Evolutionary conservation across 2,329 filamentous ascomycete species (phyloP), one percentile per base, ranked within the genome.

Genomic region (Zarea fungicola): DNA sequence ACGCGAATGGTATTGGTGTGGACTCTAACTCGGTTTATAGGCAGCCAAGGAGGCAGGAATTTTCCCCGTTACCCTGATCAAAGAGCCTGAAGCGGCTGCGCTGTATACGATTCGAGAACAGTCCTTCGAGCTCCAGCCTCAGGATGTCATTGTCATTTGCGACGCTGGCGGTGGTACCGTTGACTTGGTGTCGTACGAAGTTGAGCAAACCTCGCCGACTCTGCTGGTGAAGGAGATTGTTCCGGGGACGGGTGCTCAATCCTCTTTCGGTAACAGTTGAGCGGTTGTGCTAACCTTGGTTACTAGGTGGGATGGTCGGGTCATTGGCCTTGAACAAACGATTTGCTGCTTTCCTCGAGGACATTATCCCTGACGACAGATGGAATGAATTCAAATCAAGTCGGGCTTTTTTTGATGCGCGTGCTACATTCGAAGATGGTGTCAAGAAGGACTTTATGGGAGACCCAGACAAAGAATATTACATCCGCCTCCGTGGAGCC

Each of bases 181-280:
- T 0, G 62, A 69, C 9, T 49, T 67, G 16, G 63, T 67, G 19
- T 63, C 56, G 7, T 68, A 68, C 34, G 48, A 60, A 25, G 48
- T 64, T 11, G 48, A 49, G 52, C n/a, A 56, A 51, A 26, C 61
- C 2, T 25, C 32, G 5, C 60, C 60, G 1, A 51, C 5, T 3
- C 49, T 61, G 0, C 18, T 55, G n/a, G 18, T 60, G 1, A 58
- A 52, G 9, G 59, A 62, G 42, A 16, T 61, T 0, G 56, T 62
- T 11, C 57, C 56, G 0, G 58, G 60, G 4, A 55, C 47, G 41
- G 59, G 59, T 57, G 48, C 0, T 22, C 5, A 10, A 18, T 6
- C 6, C 8, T 3, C 3, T 14, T 31, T 31, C 19, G 22, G 3
- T 23, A 40, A 3, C 18, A 16, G n/a, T 7, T n/a, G n/a, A n/a